Conservation (phyloP, 2,329 filamentous ascomycete genomes). For the Penicillium rolfsii region DNA sequence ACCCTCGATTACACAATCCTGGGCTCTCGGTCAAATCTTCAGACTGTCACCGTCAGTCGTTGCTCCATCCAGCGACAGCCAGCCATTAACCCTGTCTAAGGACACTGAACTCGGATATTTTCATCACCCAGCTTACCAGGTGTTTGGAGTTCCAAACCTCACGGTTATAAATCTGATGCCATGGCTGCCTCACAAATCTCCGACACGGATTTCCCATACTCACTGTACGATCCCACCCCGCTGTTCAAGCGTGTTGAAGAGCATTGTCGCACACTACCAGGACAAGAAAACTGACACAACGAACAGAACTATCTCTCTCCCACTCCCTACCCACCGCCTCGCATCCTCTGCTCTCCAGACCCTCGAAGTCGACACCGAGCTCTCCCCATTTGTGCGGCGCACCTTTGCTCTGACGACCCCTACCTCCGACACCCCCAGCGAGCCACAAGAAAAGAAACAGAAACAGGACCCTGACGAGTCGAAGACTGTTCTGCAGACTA, state of each 20-base stretch:
- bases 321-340: conserved; percentile 78
- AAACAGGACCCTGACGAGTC: conserved; percentile 36
- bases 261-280: background rate
- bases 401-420: conserved; percentile 61
- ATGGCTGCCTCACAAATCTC: conserved; percentile 30
- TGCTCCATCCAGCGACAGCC: background rate
- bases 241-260: conserved; percentile 1
- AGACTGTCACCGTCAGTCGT: background rate
- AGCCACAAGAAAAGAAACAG: conserved; percentile 31
- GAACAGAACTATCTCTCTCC: conserved; percentile 70
- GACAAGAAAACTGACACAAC: conserved; percentile 16
- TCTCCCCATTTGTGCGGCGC: conserved; percentile 80
- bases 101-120: background rate
- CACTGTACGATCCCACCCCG: conserved; percentile 36
- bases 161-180: background rate
- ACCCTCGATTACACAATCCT: background rate
- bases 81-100: background rate
- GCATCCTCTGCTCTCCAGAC: conserved; percentile 74
- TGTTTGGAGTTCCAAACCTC: background rate
- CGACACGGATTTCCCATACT: conserved; percentile 43
- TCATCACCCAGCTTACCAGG: background rate
- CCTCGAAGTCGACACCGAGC: conserved; percentile 82
- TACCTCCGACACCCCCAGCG: conserved; percentile 22
- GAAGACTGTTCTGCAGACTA: conserved; percentile 66
- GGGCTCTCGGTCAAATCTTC: background rate